Conservation (phyloP, 192 early-diverging fungal species). For the Coemansia sp. region DNA sequence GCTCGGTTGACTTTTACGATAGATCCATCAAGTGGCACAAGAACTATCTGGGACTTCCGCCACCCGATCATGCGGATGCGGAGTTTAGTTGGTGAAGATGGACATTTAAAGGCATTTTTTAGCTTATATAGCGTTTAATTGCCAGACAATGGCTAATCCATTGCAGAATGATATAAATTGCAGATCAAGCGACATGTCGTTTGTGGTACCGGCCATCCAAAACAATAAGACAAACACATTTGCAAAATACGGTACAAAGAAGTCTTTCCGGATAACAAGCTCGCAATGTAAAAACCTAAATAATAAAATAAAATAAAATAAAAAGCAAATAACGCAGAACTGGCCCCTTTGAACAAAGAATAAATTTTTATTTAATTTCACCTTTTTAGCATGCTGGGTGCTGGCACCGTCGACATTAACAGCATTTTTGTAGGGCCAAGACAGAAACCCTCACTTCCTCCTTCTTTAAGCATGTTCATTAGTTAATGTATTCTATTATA, state of each 20-base stretch:
- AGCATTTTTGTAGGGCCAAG: background rate
- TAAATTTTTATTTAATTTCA: background rate
- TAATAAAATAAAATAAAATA: background rate
- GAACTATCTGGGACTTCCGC: conserved; percentile 49
- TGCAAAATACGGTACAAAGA: background rate
- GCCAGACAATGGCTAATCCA: too few relatives aligned
- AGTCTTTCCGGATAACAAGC: background rate
- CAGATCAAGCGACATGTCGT: background rate
- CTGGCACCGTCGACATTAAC: background rate
- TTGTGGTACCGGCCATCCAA: background rate
- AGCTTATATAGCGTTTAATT: too few relatives aligned
- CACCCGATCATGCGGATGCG: conserved; percentile 42
- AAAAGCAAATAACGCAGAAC: background rate
- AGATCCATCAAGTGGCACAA: conserved; percentile 46
- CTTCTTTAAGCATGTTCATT: background rate
- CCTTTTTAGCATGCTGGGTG: background rate
- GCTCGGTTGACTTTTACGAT: conserved; percentile 39
- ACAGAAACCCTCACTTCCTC: background rate
- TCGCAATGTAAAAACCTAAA: background rate
- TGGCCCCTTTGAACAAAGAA: background rate
- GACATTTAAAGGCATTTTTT: too few relatives aligned
- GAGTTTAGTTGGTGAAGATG: conserved; percentile 41
- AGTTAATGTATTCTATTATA: background rate
- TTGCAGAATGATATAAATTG: background rate
- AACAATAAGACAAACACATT: background rate